phyloP scores from a whole-genome alignment of 2,329 filamentous ascomycete species.

The Penicillium decumbens region DNA sequence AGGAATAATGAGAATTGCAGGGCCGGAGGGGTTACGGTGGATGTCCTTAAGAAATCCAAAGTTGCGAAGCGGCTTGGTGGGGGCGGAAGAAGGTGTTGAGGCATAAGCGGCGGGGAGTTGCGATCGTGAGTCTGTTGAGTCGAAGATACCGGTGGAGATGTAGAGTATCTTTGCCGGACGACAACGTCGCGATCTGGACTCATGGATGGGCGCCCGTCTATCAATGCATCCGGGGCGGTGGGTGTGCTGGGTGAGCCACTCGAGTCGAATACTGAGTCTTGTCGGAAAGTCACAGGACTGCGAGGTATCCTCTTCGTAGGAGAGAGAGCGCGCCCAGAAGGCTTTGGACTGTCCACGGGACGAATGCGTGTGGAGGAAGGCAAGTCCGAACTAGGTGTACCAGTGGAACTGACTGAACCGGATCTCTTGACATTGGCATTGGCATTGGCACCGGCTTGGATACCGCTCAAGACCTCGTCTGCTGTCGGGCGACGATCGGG shows the following conservation, averaged over 20 bases:
- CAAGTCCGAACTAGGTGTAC: conserved; percentile 30
- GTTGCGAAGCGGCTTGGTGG: conserved; percentile 33
- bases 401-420: conserved; percentile 18
- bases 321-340: conserved; percentile 27
- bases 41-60: conserved; percentile 20
- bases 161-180: conserved; percentile 29
- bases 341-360: conserved; percentile 36
- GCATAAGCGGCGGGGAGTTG: not conserved
- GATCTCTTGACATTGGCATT: conserved; percentile 42
- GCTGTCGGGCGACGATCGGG: conserved; percentile 75
- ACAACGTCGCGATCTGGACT: conserved; percentile 32
- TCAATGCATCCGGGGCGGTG: conserved; percentile 12
- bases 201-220: conserved; percentile 19
- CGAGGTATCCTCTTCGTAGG: conserved; percentile 24
- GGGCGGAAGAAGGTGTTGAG: conserved; percentile 40
- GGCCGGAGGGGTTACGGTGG: conserved; percentile 34
- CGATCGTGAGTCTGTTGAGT: conserved; percentile 13
- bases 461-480: conserved; percentile 73
- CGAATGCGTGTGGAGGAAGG: conserved; percentile 36
- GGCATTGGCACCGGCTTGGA: conserved; percentile 60
- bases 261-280: conserved; percentile 27
- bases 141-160: conserved; percentile 25
- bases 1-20: conserved; percentile 61
- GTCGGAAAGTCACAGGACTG: conserved; percentile 22
- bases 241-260: conserved; percentile 13